phyloP scores from a whole-genome alignment of 495 filamentous ascomycete species.

The Recurvomyces mirabilis region DNA sequence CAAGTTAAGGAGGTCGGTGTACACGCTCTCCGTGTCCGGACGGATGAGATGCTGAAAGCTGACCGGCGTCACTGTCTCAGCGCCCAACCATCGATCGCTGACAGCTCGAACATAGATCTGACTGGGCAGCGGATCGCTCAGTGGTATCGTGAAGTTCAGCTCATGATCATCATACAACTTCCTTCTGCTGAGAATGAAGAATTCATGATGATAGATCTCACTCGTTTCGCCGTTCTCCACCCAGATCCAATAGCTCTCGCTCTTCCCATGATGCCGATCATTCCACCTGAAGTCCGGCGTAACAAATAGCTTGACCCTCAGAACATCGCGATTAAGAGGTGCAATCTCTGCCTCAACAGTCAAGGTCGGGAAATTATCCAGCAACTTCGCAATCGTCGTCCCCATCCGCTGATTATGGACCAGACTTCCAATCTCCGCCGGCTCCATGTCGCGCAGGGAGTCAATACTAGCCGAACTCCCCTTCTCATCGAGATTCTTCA shows the following conservation, averaged over 20 bases:
- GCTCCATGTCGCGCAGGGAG: slow-evolving; percentile 78
- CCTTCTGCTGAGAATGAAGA: slow-evolving; percentile 78
- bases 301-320: slow-evolving; percentile 73
- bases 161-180: slow-evolving; percentile 92
- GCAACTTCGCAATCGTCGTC: slow-evolving; percentile 60
- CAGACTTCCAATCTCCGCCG: slow-evolving; percentile 77
- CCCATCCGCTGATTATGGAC: slow-evolving; percentile 88
- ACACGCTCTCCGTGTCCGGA: slow-evolving; percentile 93
- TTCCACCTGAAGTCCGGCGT: slow-evolving; percentile 93
- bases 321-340: slow-evolving; percentile 85
- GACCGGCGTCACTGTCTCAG: slow-evolving; percentile 88
- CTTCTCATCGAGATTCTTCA: slow-evolving; percentile 72
- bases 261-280: slow-evolving; percentile 84
- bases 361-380: slow-evolving; percentile 86
- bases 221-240: slow-evolving; percentile 97
- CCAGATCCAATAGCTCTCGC: slow-evolving; percentile 97
- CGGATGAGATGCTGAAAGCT: slow-evolving; percentile 97
- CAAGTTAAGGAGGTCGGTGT: slow-evolving; percentile 84
- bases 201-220: slow-evolving; percentile 96
- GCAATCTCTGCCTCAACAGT: slow-evolving; percentile 88
- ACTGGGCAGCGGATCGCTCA: slow-evolving; percentile 81
- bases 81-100: slow-evolving; percentile 91
- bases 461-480: slow-evolving; percentile 63
- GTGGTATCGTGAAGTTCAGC: slow-evolving; percentile 91
- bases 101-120: slow-evolving; percentile 94